A percentile compares a stretch with the other conserved stretches of the same genome.
phyloP scores from a whole-genome alignment of 345 rosid species.

The Brassica juncea region DNA sequence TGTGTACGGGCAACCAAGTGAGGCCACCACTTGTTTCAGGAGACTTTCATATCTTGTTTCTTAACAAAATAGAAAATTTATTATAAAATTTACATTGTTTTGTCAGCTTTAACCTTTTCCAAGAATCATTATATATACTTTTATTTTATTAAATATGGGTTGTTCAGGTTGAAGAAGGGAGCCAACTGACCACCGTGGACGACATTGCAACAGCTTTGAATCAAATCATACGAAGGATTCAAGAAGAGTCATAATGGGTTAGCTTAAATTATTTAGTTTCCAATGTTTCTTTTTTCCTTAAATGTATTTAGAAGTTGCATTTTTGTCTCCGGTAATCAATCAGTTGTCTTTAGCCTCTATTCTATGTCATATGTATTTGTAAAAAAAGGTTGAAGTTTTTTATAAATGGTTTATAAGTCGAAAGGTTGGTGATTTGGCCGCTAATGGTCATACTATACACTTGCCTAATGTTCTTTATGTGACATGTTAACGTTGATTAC shows the following conservation, averaged over 20 bases:
- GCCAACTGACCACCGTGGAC: slow-evolving; percentile 70
- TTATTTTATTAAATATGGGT: background rate
- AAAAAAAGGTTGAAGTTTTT: background rate
- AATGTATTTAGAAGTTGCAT: slow-evolving; percentile 3
- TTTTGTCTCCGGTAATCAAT: slow-evolving; percentile 18
- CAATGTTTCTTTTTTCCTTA: background rate
- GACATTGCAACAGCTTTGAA: slow-evolving; percentile 78
- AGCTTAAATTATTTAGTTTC: slow-evolving; percentile 4
- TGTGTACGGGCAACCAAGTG: slow-evolving; percentile 30
- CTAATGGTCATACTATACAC: background rate
- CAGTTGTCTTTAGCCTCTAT: background rate
- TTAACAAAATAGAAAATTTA: background rate
- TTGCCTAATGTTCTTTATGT: slow-evolving; percentile 1
- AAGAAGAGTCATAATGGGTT: slow-evolving; percentile 50
- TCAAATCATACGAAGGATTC: slow-evolving; percentile 58
- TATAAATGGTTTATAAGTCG: background rate
- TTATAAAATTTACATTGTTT: background rate
- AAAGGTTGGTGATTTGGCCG: background rate
- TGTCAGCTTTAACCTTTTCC: background rate
- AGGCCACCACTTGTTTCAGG: slow-evolving; percentile 30
- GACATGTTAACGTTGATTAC: background rate
- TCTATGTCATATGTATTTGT: background rate
- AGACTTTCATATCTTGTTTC: slow-evolving; percentile 2
- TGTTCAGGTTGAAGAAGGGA: slow-evolving; percentile 73
- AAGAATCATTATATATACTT: background rate